phyloP scores from a whole-genome alignment of 2,329 filamentous ascomycete genomes.

The Amylocarpus encephaloides region DNA sequence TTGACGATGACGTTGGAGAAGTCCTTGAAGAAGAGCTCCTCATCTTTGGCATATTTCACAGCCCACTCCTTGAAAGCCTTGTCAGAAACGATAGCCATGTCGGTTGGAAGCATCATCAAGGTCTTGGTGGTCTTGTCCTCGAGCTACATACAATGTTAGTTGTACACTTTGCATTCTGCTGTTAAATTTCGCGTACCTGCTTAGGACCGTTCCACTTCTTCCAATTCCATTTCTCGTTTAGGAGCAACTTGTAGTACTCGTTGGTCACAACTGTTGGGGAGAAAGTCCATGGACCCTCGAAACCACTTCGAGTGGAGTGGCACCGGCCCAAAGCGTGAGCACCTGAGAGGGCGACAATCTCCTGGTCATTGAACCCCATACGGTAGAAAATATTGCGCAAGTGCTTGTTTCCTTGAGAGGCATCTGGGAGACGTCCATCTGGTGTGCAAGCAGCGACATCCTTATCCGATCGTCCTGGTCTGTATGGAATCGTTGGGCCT shows the following conservation, averaged over 20 bases:
- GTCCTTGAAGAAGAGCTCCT: slow-evolving; percentile 87
- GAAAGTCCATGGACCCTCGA: slow-evolving; percentile 85
- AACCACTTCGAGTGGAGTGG: slow-evolving; percentile 83
- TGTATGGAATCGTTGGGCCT: slow-evolving; percentile 79
- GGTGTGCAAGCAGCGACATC: slow-evolving; percentile 84
- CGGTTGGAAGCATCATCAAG: slow-evolving; percentile 96
- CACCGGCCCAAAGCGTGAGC: slow-evolving; percentile 85
- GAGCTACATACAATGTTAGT: slow-evolving; percentile 45
- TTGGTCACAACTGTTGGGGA: slow-evolving; percentile 88
- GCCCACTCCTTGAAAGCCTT: slow-evolving; percentile 76
- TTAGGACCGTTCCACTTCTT: slow-evolving; percentile 88
- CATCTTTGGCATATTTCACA: slow-evolving; percentile 86
- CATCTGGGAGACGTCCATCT: slow-evolving; percentile 86
- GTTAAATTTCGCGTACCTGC: slow-evolving; percentile 41
- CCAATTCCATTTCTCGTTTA: slow-evolving; percentile 89
- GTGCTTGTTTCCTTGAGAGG: slow-evolving; percentile 68
- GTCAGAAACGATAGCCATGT: slow-evolving; percentile 82
- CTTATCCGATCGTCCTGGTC: slow-evolving; percentile 75
- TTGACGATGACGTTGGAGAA: slow-evolving; percentile 73
- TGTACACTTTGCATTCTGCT: neutral
- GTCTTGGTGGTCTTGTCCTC: slow-evolving; percentile 82
- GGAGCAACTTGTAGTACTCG: slow-evolving; percentile 83
- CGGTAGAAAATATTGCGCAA: slow-evolving; percentile 88
- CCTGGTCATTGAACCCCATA: slow-evolving; percentile 96
- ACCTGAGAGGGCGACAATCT: slow-evolving; percentile 85